Base-by-base conservation (phyloP, 441 rosid genomes). In the Theobroma grandiflorum region DNA sequence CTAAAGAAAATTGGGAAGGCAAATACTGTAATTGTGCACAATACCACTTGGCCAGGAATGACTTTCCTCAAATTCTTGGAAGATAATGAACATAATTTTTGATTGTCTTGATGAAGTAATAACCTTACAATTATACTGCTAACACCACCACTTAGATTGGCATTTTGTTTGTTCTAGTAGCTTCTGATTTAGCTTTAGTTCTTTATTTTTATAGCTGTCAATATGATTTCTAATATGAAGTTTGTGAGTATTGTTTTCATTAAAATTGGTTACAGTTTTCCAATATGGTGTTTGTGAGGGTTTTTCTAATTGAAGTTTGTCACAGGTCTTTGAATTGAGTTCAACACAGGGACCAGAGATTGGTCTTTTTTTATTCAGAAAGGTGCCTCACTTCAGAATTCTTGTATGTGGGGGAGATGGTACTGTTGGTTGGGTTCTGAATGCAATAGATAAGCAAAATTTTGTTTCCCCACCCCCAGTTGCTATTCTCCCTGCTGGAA, bases 331-430 rank as follows among this genome's bases (percentile, higher is more conserved):
- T 87, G 99, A 97, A 85, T 86, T 95, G 90, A 89, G 99, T 84
- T 87, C 99, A 75, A 82, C 82, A 66, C 94, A 92, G 82, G 98
- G 98, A 78, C 98, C 99, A 75, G 99, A 95, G 84, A 86, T 92
- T 52, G 98, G 98, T 68, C 98, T 97, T 81, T 90, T 88, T 81
- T 89, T 95, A 83, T 97, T 95, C 84, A 85, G 97, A 81, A 97
- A 93, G 87, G 99, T 95, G 82, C 93, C 98, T 83, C 99, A 97
- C 87, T 97, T 95, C 86, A 94, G 98, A 87, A 86, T 97, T 85
- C 99, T 97, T 72, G 92, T 93, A 45, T 97, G 99, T 74, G 99
- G 99, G 12, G 99, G 99, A 78, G 99, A 97, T 85, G 99, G 99
- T 82, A 95, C 98, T 71, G 98, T 94, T 85, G 96, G 99, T 45